phyloP scores from a whole-genome alignment of 164 flowering plant species.

The Umbilicus rupestris region DNA sequence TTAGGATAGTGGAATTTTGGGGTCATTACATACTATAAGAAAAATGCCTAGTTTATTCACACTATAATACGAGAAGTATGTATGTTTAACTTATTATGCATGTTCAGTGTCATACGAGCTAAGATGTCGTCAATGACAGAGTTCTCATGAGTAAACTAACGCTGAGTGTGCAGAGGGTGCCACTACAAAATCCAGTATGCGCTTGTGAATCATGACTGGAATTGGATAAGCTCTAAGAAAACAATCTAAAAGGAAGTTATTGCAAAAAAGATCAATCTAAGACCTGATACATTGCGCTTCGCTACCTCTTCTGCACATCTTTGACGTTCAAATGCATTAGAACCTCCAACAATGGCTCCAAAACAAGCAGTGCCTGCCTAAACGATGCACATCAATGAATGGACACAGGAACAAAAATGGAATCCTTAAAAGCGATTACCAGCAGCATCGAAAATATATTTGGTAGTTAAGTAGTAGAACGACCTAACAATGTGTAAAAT shows the following conservation, averaged over 20 bases:
- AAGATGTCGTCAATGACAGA: background rate
- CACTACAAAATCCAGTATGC: background rate
- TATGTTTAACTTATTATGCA: background rate
- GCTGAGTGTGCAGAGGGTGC: background rate
- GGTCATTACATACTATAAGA: background rate
- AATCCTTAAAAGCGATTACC: background rate
- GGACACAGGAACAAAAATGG: background rate
- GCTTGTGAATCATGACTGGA: background rate
- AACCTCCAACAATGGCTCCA: constrained; percentile 89
- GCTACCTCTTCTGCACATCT: constrained; percentile 71
- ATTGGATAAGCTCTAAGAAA: background rate
- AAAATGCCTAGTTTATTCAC: background rate
- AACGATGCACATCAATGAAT: background rate
- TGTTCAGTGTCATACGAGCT: background rate
- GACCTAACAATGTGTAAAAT: too few relatives aligned
- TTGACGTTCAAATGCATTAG: constrained; percentile 43
- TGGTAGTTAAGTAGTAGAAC: too few relatives aligned
- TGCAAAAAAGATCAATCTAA: background rate
- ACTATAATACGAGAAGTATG: background rate
- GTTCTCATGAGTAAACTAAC: background rate
- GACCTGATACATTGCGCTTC: constrained; percentile 64
- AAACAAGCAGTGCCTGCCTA: constrained; percentile 37
- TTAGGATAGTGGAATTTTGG: background rate
- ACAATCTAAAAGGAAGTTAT: background rate
- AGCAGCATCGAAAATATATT: too few relatives aligned